Base-by-base conservation (phyloP, 2,329 filamentous ascomycete genomes). In the Parasarocladium wereldwijsianum region DNA sequence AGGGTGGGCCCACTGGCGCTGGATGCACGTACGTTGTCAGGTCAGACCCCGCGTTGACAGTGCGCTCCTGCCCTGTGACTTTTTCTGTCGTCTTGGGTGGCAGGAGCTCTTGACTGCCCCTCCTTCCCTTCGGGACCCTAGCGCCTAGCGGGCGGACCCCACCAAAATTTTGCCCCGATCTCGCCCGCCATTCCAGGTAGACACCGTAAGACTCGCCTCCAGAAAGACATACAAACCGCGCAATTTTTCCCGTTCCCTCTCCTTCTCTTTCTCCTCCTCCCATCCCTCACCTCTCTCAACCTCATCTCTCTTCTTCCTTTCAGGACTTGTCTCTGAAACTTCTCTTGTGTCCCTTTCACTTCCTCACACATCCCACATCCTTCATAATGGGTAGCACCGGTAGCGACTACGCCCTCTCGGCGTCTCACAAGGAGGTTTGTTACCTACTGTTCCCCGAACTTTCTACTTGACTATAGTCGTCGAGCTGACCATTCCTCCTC, bases 341-440 rank as follows among this genome's bases (percentile, higher is more conserved):
- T 16, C 25, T 28, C 20, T 30, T 24, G 19, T 12, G 17, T 19
- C n/a, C 32, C 30, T 29, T 26, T 28, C 26, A 31, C 32, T 21
- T 31, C 25, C 23, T 34, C 15, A 21, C 31, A 32, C 33, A 33
- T 23, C 26, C 37, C 33, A 36, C 34, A 28, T 23, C 34, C 42
- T 32, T 40, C 42, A 51, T 39, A 48, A 62, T 62, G 57, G 46
- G 55, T 45, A 36, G 52, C 38, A 45, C 43, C 39, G 51, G 50
- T 42, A 47, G 58, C 36, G 55, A 60, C 38, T 70, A 70, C 51
- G 60, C 65, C 41, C 57, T 70, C 45, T 57, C 64, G 32, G 51
- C 59, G 47, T 46, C 59, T 45, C 65, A 69, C 60, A 67, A 66
- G 53, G 57, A 66, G 52, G 64, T 67, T 42, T 32, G 57, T 52